Conservation (phyloP, 306 rosid genomes). For the Medicago ruthenica region DNA sequence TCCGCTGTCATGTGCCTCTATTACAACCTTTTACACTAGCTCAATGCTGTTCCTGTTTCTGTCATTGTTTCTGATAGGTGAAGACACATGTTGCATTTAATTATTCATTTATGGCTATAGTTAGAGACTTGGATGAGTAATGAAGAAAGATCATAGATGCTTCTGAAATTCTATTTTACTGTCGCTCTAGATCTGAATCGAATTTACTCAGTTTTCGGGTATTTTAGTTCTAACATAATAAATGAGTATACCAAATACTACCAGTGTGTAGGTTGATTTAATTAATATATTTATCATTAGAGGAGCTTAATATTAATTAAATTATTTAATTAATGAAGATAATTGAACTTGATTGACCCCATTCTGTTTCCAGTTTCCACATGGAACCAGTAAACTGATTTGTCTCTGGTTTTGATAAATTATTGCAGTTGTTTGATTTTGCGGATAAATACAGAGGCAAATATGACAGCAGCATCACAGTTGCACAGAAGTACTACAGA, state of each 20-base stretch:
- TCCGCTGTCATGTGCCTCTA: constrained; percentile 4
- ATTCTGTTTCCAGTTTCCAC: not conserved
- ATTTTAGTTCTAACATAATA: constrained; percentile 37
- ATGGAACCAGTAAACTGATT: constrained; percentile 1
- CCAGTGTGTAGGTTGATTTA: not conserved
- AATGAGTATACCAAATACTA: constrained; percentile 23
- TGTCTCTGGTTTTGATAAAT: not conserved
- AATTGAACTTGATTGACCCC: not conserved
- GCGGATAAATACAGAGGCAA: constrained; percentile 96
- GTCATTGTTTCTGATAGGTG: constrained; percentile 40
- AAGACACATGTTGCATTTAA: constrained; percentile 42
- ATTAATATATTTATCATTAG: constrained; percentile 26
- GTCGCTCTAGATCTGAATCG: constrained; percentile 13
- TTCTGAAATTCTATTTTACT: constrained; percentile 36
- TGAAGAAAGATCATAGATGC: constrained; percentile 37
- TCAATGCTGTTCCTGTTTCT: constrained; percentile 9
- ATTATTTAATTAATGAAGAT: constrained; percentile 9
- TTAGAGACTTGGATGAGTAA: not conserved
- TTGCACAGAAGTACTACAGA: constrained; percentile 83
- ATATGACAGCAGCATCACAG: constrained; percentile 85
- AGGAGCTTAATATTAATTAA: not conserved
- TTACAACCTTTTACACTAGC: constrained; percentile 14
- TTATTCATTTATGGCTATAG: constrained; percentile 32
- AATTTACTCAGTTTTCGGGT: not conserved
- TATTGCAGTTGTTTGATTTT: constrained; percentile 80